Base-by-base conservation (phyloP, 257 asterid genomes). In the Nicotiana otophora region DNA sequence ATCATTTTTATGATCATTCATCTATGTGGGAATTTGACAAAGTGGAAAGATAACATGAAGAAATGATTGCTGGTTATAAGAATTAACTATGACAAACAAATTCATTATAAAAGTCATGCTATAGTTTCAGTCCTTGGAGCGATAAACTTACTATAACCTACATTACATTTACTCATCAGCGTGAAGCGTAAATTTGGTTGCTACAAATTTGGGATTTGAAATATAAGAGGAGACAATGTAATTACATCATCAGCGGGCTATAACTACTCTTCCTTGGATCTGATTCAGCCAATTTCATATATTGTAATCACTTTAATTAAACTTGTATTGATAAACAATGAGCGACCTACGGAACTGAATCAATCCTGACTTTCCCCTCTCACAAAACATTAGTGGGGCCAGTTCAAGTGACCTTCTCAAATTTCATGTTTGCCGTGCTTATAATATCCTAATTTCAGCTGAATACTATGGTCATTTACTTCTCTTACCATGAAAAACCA, bases 241-340 rank as follows among this genome's bases (percentile, higher is more conserved):
- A 20, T 42, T 70, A 42, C 34, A 42, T 70, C 60, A 20, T 72
- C 60, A 72, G 60, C 48, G 60, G 60, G 78, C 36, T 72, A 46
- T 72, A 20, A 72, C 48, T 72, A 23, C 36, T 72, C 15, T 46
- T 72, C 60, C 60, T 28, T 46, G 79, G 79, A 72, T 72, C 79
- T 72, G 60, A 72, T 72, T 72, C 23, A 23, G 79, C 79, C 79
- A 46, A 72, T 46, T n/a, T 72, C 2, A 36, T 72, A 23, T 42
- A 12, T 46, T 46, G 61, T 72, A 19, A 46, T 46, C 61, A 20
- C 61, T 46, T 55, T 42, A 57, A 42, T 70, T 70, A 11, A 42
- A 70, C 78, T 42, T 70, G 78, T 42, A 17, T 20, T 46, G 80
- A 74, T 74, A 60, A 48, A 46, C 23, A 48, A 74, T 74, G 80